phyloP scores from a whole-genome alignment of 1,284 basidiomycete genomes.

The Phlebopus sp. region DNA sequence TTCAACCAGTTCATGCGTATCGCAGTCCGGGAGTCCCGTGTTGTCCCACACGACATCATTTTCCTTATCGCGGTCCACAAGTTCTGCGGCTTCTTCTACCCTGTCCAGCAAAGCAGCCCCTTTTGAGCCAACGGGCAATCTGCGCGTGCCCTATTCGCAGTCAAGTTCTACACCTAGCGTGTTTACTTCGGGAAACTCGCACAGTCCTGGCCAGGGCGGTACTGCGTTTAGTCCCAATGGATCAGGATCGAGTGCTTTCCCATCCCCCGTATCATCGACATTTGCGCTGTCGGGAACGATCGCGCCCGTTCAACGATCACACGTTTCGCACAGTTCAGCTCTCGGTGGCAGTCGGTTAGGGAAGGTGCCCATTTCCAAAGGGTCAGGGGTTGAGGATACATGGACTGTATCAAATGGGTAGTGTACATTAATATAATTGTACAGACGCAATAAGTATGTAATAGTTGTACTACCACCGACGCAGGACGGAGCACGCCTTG shows the following conservation, averaged over 20 bases:
- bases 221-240: constrained; percentile 9
- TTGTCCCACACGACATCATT: constrained; percentile 24
- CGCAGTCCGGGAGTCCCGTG: constrained; percentile 20
- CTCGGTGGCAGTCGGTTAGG: constrained; percentile 7
- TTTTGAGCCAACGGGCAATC: constrained; percentile 44
- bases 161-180: constrained; percentile 13
- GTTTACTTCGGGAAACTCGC: constrained; percentile 12
- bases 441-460: constrained; percentile 3
- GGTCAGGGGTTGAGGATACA: constrained; percentile 14
- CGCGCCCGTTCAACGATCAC: constrained; percentile 16
- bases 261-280: neutral
- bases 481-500: neutral
- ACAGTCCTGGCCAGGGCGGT: constrained; percentile 10
- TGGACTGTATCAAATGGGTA: constrained; percentile 13
- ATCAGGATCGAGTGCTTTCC: neutral
- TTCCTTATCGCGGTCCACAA: constrained; percentile 25
- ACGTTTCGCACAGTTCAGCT: constrained; percentile 10
- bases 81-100: constrained; percentile 36
- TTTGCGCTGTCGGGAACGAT: constrained; percentile 17
- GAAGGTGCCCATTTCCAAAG: constrained; percentile 12
- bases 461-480: neutral
- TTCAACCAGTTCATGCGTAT: neutral
- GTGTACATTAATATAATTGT: constrained; percentile 3
- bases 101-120: constrained; percentile 50
- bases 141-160: constrained; percentile 25